These are phyloP conservation scores for Fibroporia radiculosa DNA, from an alignment of 768 basidiomycete species.

Conservation along the genomic window DNA sequence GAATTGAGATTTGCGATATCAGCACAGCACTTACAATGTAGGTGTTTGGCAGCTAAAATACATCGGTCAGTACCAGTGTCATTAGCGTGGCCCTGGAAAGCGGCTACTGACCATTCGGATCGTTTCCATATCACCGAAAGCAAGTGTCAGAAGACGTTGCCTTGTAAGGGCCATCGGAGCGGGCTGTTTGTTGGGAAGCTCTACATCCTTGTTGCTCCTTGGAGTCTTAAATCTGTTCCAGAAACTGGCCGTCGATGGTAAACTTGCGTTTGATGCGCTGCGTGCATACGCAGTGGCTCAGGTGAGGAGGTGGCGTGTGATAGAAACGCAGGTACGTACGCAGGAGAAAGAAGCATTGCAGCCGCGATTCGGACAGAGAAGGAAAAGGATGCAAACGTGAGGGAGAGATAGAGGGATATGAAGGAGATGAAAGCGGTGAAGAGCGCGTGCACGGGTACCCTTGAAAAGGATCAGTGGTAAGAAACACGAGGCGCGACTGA, in stretches of 20 bases:
- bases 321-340: conserved; percentile 40
- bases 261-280: conserved; percentile 64
- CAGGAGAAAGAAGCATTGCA: conserved; percentile 82
- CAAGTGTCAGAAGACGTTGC: conserved; percentile 73
- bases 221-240: conserved; percentile 56
- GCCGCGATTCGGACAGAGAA: conserved; percentile 1
- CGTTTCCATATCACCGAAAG: conserved; percentile 82
- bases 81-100: conserved; percentile 1
- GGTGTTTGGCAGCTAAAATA: conserved; percentile 53
- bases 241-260: conserved; percentile 34
- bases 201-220: conserved; percentile 56
- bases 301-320: conserved; percentile 14
- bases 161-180: conserved; percentile 60
- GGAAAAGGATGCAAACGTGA: conserved; percentile 2
- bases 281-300: conserved; percentile 17
- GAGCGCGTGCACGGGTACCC: conserved; percentile 5
- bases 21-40: conserved; percentile 42
- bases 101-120: conserved; percentile 51
- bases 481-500: conserved; percentile 18
- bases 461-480: conserved; percentile 7
- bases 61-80: conserved; percentile 6
- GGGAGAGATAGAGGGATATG: conserved; percentile 6
- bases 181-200: conserved; percentile 44
- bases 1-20: neutral
- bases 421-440: conserved; percentile 6